phyloP scores from a whole-genome alignment of 2,329 filamentous ascomycete genomes.

The Aureobasidium pullulans region DNA sequence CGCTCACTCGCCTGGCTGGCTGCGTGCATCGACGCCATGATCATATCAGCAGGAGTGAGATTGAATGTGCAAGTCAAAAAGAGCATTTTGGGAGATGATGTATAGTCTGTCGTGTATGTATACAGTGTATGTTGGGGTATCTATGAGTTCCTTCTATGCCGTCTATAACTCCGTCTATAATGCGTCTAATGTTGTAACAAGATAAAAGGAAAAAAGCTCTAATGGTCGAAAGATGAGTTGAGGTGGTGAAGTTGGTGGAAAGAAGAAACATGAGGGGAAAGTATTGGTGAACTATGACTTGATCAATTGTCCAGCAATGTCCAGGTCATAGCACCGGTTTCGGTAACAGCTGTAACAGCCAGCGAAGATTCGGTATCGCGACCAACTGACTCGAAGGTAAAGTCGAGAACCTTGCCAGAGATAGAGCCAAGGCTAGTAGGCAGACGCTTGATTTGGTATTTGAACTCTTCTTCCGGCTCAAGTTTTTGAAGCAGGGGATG shows the following conservation, averaged over 20 bases:
- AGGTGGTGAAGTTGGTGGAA: background rate
- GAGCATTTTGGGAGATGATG: too few species aligned
- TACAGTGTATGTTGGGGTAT: background rate
- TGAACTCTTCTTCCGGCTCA: background rate
- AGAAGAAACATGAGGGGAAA: background rate
- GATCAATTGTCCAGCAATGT: constrained; percentile 8
- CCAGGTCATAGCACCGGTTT: background rate
- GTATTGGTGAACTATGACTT: background rate
- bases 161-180: constrained; percentile 3
- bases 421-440: constrained; percentile 11
- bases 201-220: background rate
- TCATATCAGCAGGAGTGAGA: too few species aligned
- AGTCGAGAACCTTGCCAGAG: constrained; percentile 7
- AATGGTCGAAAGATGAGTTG: background rate
- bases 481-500: background rate
- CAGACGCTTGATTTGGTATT: constrained; percentile 11
- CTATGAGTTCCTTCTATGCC: background rate
- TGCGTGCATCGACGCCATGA: too few species aligned
- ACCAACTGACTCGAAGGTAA: background rate
- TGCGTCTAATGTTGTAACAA: background rate
- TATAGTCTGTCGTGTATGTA: background rate
- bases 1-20: too few species aligned
- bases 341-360: background rate
- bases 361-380: background rate
- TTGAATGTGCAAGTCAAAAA: too few species aligned